Conservation (phyloP, 1,284 basidiomycete species). For the Ustilago curta region DNA sequence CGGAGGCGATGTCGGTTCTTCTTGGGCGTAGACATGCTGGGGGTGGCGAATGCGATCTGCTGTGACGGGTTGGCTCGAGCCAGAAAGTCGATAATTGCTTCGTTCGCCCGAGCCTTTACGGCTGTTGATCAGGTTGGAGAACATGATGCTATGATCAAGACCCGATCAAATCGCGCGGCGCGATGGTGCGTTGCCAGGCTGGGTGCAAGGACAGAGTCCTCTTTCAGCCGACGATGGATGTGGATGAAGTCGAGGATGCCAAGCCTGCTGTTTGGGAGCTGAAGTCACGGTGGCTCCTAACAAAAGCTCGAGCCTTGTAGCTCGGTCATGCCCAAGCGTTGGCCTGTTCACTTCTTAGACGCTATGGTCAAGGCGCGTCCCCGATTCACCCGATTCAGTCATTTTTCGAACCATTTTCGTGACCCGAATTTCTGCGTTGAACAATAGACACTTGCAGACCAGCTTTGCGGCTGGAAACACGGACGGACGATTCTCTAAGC, state of each 20-base stretch:
- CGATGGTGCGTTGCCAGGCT: conserved; percentile 6
- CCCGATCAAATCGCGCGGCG: conserved; percentile 5
- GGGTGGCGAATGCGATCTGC: conserved; percentile 49
- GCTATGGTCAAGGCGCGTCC: conserved; percentile 6
- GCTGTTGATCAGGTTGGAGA: conserved; percentile 47
- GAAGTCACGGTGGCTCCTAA: background rate
- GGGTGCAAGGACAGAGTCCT: background rate
- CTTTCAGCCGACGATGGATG: background rate
- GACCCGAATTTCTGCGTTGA: no score
- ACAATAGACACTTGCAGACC: no score
- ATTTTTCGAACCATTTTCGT: no score
- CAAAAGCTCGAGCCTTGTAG: no score
- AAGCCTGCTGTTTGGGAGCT: conserved; percentile 7
- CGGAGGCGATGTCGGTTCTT: conserved; percentile 24
- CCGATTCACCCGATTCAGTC: no score
- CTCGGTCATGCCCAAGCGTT: no score
- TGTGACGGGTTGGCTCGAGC: conserved; percentile 29
- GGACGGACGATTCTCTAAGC: no score
- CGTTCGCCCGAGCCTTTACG: conserved; percentile 49
- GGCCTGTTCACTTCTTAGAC: background rate
- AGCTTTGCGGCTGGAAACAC: no score
- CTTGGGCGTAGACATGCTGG: conserved; percentile 43
- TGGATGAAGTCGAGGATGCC: background rate
- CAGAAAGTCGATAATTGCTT: conserved; percentile 36
- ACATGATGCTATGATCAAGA: conserved; percentile 31